phyloP scores from a whole-genome alignment of 495 filamentous ascomycete species.

The Xylona heveae region DNA sequence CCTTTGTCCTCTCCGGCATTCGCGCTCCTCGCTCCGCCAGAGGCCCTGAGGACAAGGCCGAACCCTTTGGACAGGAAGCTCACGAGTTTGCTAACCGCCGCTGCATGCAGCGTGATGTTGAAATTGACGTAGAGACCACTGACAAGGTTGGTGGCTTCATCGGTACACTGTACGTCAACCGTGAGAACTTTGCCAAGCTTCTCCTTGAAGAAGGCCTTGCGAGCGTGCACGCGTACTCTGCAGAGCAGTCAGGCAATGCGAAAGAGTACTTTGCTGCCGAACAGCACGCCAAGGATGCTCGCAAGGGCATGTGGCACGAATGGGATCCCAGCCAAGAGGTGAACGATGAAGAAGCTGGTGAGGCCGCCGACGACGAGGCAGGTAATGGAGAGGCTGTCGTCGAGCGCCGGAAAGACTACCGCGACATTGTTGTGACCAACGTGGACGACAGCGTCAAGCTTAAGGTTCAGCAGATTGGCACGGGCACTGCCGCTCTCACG shows the following conservation, averaged over 20 bases:
- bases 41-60: slow-evolving; percentile 54
- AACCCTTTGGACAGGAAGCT: slow-evolving; percentile 91
- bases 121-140: slow-evolving; percentile 85
- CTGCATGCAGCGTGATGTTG: slow-evolving; percentile 85
- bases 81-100: slow-evolving; percentile 72
- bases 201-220: slow-evolving; percentile 89
- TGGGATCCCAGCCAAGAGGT: slow-evolving; percentile 70
- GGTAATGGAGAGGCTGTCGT: slow-evolving; percentile 23
- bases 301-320: slow-evolving; percentile 80
- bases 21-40: slow-evolving; percentile 79
- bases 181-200: slow-evolving; percentile 86
- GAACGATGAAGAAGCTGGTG: slow-evolving; percentile 24
- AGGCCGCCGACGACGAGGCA: slow-evolving; percentile 18
- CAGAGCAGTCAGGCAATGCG: slow-evolving; percentile 81
- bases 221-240: slow-evolving; percentile 79
- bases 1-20: slow-evolving; percentile 84
- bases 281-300: slow-evolving; percentile 62
- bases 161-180: slow-evolving; percentile 79
- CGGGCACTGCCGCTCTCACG: slow-evolving; percentile 60
- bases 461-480: slow-evolving; percentile 75
- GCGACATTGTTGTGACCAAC: slow-evolving; percentile 77
- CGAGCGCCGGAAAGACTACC: slow-evolving; percentile 61
- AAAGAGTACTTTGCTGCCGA: slow-evolving; percentile 76
- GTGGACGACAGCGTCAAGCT: slow-evolving; percentile 55
- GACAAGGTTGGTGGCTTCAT: slow-evolving; percentile 98